Base-by-base conservation (phyloP, 2,329 filamentous ascomycete genomes). In the Sphaerulina vaccinii region DNA sequence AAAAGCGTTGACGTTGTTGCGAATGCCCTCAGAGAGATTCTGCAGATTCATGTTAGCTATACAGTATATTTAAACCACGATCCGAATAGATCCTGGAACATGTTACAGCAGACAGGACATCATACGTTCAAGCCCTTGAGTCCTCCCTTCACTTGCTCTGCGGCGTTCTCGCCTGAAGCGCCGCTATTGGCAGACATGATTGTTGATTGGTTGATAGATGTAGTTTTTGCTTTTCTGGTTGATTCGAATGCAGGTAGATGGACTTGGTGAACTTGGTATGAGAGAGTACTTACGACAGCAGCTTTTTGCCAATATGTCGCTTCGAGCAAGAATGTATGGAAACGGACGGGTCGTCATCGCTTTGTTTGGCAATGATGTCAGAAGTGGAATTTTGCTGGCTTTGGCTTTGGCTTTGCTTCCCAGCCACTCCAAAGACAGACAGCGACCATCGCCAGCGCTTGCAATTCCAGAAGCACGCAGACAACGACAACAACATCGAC, bases 1-100 rank as follows among this genome's bases (percentile, higher is more conserved):
- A 51, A 61, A 65, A 27, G 51, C 45, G 53, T 66, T 66, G 52
- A 64, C 54, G 54, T 66, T 65, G 33, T 63, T 57, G 35, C 64
- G 58, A 13, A 63, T 51, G 37, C 48, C 51, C 42, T 66, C 64
- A 23, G 56, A 53, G 21, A 54, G 54, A 39, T 59, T 53, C 63
- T 65, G 24, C 5, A 42, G n/a, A 40, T 15, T 11, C 13, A 11
- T 42, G 18, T 11, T 43, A 11, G 32, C 23, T 36, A 16, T 6
- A 32, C 6, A 13, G 18, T 27, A 24, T 19, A 18, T 10, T 23
- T 48, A 10, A 19, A 18, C 9, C n/a, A 18, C 19, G n/a, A 13
- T 5, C 35, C 18, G 16, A 19, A 35, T 18, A 15, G 22, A 5
- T 3, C 1, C 11, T 19, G 4, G 19, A 7, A 19, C n/a, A 19